Evolutionary conservation across 768 basidiomycete genomes (phyloP), one percentile per base, ranked within the genome.

Genomic region (Tylopilus plumbeoviolaceoides): DNA sequence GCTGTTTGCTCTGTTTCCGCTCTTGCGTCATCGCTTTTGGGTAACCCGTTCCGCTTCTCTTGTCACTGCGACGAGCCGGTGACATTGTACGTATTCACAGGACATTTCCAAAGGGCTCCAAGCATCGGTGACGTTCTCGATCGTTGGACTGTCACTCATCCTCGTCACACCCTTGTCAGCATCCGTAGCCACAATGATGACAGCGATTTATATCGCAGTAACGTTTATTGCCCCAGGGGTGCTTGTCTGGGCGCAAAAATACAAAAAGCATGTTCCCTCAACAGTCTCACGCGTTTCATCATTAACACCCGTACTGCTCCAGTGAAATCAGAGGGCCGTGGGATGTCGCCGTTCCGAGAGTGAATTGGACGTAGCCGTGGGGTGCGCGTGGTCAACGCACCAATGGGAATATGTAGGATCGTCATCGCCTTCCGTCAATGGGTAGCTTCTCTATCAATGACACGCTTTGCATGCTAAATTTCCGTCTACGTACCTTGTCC

Each of bases 301-400:
- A 21, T 39, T 56, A 50, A 57, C 54, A 38, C 52, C 48, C 41
- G 46, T 50, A n/a, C 20, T 47, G 51, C 60, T 49, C n/a, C 63
- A 93, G 91, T 68, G 89, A 91, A 72, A 86, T 94, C 67, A 81
- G 88, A 55, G 91, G 91, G 9, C 87, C 90, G 56, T 94, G 91
- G 91, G 91, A 94, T 67, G 87, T 89, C 25, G 91, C 91, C 27
- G 79, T 85, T 59, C 91, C 91, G 33, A 82, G 81, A 70, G 72
- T 85, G 43, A 81, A 82, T 64, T 80, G 69, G 63, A 59, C 54
- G 54, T 65, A 57, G 53, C 53, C 45, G 36, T 53, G 51, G n/a
- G 45, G 43, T 46, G 38, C 47, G 60, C 64, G 64, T 68, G 68
- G 62, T 46, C 51, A 51, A 48, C 51, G 47, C 53, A 60, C 56